Percentiles rank a stretch among this genome's conserved stretches.
phyloP scores from a whole-genome alignment of 768 basidiomycete genomes.

The Solioccasus polychromus region DNA sequence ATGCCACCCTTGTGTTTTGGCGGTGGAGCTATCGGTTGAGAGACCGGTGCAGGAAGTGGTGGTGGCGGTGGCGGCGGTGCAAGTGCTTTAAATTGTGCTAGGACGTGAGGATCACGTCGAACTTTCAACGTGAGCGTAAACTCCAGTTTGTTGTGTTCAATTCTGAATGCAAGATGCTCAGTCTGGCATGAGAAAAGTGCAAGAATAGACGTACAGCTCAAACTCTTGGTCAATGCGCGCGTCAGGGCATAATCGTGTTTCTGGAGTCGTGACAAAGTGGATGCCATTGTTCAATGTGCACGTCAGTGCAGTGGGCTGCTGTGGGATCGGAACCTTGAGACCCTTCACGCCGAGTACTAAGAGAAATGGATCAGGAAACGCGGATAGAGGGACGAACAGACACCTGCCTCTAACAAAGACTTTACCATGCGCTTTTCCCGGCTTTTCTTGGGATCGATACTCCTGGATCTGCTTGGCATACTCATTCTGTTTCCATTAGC shows the following conservation, averaged over 20 bases:
- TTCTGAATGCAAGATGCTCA: slow-evolving; percentile 41
- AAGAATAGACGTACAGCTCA: slow-evolving; percentile 62
- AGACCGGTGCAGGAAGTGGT: slow-evolving; percentile 43
- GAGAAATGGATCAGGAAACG: not conserved
- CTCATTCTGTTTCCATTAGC: slow-evolving; percentile 66
- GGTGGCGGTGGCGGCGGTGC: slow-evolving; percentile 19
- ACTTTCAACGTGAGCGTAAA: slow-evolving; percentile 90
- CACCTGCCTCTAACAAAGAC: slow-evolving; percentile 87
- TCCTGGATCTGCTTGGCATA: slow-evolving; percentile 88
- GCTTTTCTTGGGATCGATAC: slow-evolving; percentile 70
- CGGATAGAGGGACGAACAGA: not conserved
- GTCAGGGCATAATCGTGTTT: slow-evolving; percentile 56
- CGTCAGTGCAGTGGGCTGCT: slow-evolving; percentile 68
- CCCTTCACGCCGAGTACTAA: slow-evolving; percentile 75
- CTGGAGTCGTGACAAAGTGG: slow-evolving; percentile 90
- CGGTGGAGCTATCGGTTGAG: slow-evolving; percentile 43
- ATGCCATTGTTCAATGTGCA: slow-evolving; percentile 96
- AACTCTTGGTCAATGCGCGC: slow-evolving; percentile 84
- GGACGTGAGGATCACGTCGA: slow-evolving; percentile 81
- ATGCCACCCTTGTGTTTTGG: slow-evolving; percentile 60
- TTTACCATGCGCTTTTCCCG: slow-evolving; percentile 83
- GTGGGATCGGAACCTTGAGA: slow-evolving; percentile 75
- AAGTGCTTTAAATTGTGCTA: slow-evolving; percentile 69
- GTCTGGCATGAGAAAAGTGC: not conserved
- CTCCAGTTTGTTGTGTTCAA: slow-evolving; percentile 92